Evolutionary conservation across 164 flowering plant genomes (phyloP).

Genomic region (Cinnamomum chago): DNA sequence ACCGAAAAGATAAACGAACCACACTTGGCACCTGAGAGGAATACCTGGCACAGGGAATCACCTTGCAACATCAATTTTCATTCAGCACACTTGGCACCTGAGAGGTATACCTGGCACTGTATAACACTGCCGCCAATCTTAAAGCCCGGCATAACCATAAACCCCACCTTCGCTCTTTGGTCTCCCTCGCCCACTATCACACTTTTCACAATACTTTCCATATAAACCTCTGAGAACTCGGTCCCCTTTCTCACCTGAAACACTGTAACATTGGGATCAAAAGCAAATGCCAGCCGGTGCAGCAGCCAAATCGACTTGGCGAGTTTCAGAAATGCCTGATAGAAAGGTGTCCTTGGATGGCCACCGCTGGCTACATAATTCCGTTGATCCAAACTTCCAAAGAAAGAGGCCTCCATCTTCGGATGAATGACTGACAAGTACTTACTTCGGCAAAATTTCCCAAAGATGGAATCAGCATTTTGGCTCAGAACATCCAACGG

Average conservation of each 20-base stretch:
- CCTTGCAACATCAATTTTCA: constrained; percentile 28
- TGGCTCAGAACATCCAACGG: constrained; percentile 76
- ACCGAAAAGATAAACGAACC: not conserved
- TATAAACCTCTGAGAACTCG: constrained; percentile 85
- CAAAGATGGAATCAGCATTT: constrained; percentile 75
- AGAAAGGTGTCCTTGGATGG: constrained; percentile 95
- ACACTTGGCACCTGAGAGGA: no score
- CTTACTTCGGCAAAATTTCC: constrained; percentile 76
- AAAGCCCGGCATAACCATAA: constrained; percentile 98
- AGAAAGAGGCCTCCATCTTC: constrained; percentile 94
- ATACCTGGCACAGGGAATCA: no score
- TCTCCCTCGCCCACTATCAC: constrained; percentile 44
- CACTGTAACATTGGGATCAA: constrained; percentile 65
- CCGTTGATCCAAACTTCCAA: constrained; percentile 86
- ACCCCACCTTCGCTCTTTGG: constrained; percentile 62
- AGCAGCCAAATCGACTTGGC: constrained; percentile 89
- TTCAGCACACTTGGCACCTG: constrained; percentile 64
- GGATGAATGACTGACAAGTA: constrained; percentile 72
- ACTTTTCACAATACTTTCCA: constrained; percentile 85
- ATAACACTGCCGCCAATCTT: constrained; percentile 67
- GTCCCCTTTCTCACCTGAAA: constrained; percentile 74
- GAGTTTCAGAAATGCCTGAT: constrained; percentile 81
- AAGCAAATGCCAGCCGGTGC: constrained; percentile 75
- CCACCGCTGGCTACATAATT: constrained; percentile 69
- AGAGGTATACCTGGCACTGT: constrained; percentile 76